Percentiles rank a stretch among this genome's conserved stretches.
phyloP scores from a whole-genome alignment of 2,329 filamentous ascomycete species.

The Pestalotiopsis sp. region DNA sequence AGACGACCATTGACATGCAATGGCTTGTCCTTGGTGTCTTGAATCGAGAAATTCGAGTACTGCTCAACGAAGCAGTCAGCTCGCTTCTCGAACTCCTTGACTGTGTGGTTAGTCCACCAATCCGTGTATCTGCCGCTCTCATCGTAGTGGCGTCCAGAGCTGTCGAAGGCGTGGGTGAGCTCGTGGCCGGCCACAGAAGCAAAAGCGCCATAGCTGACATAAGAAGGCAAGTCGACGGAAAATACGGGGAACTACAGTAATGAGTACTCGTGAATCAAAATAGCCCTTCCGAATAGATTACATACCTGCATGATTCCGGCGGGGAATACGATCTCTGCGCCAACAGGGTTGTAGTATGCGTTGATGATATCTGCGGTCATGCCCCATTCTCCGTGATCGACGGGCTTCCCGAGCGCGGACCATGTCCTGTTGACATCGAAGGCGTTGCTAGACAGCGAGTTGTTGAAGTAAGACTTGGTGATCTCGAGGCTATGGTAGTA shows the following conservation, averaged over 20 bases:
- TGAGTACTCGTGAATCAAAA: no score
- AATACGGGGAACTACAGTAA: constrained; percentile 53
- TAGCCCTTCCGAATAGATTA: no score
- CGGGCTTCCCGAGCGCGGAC: constrained; percentile 60
- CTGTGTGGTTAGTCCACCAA: constrained; percentile 65
- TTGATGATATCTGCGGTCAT: constrained; percentile 64
- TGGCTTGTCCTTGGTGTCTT: constrained; percentile 53
- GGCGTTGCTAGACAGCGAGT: constrained; percentile 49
- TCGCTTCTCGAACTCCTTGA: constrained; percentile 57
- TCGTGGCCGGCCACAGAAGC: constrained; percentile 66
- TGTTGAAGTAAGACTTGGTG: constrained; percentile 57
- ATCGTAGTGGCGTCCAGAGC: constrained; percentile 64
- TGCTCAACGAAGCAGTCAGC: constrained; percentile 65
- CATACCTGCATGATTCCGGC: constrained; percentile 63
- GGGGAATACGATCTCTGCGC: constrained; percentile 68
- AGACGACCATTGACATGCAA: constrained; percentile 63
- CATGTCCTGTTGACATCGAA: constrained; percentile 52
- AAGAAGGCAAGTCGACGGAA: constrained; percentile 53
- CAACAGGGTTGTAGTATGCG: constrained; percentile 58
- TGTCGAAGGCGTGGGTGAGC: constrained; percentile 69
- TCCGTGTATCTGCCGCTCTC: constrained; percentile 64
- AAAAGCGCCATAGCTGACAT: constrained; percentile 63
- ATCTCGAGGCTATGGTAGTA: constrained; percentile 58
- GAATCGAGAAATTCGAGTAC: constrained; percentile 60
- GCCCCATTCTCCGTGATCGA: constrained; percentile 60